These are phyloP conservation scores for Alternaria solani DNA, from an alignment of 2,329 filamentous ascomycete species.

Conservation along the genomic window DNA sequence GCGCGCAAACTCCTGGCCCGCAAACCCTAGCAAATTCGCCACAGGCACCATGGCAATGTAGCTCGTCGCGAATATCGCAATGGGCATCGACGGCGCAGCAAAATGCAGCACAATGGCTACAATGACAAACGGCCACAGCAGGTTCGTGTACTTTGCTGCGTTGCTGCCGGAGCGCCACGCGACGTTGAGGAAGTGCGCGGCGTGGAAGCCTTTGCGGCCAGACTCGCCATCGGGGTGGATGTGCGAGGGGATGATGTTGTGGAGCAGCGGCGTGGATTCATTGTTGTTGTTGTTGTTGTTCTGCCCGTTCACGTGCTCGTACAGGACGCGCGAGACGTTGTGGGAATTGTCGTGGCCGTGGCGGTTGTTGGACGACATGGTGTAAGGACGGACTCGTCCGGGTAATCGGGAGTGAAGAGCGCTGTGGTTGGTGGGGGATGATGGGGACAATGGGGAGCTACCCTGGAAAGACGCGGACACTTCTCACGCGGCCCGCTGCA, in stretches of 20 bases:
- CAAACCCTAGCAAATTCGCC: constrained; percentile 78
- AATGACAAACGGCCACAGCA: constrained; percentile 78
- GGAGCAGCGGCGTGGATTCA: constrained; percentile 45
- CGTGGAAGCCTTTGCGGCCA: constrained; percentile 71
- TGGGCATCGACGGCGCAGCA: constrained; percentile 61
- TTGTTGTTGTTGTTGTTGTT: constrained; percentile 22
- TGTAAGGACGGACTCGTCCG: not conserved
- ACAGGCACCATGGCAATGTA: constrained; percentile 81
- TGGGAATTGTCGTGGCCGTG: constrained; percentile 19
- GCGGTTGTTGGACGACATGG: constrained; percentile 19
- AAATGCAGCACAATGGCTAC: constrained; percentile 70
- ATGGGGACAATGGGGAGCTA: not conserved
- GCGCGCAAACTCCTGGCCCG: constrained; percentile 73
- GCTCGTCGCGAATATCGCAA: constrained; percentile 71
- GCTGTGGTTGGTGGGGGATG: constrained; percentile 3
- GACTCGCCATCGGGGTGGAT: constrained; percentile 68
- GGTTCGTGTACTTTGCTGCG: constrained; percentile 71
- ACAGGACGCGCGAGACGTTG: constrained; percentile 15
- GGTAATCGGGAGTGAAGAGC: not conserved
- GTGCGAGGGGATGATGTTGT: constrained; percentile 38
- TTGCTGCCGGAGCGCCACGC: constrained; percentile 70
- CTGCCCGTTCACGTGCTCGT: constrained; percentile 20
- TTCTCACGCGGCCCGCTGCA: not conserved
- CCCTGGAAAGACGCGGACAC: not conserved
- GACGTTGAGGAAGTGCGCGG: constrained; percentile 68